Conservation (phyloP, 2,329 filamentous ascomycete genomes). For the Cryphonectria japonica region DNA sequence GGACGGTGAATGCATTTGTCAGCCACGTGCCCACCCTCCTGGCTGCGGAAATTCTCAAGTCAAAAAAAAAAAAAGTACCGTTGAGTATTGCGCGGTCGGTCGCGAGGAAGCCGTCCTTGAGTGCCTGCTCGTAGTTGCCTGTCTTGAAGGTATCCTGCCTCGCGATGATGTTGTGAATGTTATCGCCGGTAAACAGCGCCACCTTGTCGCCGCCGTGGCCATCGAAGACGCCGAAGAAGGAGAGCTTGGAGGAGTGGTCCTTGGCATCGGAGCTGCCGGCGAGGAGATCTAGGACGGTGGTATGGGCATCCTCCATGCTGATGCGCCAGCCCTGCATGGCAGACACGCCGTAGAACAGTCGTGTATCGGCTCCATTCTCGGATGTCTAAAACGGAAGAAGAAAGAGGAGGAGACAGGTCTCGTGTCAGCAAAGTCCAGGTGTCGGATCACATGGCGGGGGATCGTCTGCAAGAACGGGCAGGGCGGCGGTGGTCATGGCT, state of each 20-base stretch:
- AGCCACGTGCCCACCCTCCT: constrained; percentile 20
- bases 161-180: constrained; percentile 91
- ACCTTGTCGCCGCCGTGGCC: constrained; percentile 98
- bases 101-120: constrained; percentile 96
- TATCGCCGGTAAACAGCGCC: constrained; percentile 86
- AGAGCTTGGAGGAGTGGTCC: constrained; percentile 73
- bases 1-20: constrained; percentile 30
- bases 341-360: constrained; percentile 90
- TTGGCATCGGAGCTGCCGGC: constrained; percentile 58
- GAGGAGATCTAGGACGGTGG: constrained; percentile 84
- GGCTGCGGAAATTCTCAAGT: not conserved
- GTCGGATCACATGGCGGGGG: not conserved
- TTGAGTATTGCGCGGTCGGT: constrained; percentile 95
- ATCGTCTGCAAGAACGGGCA: not conserved
- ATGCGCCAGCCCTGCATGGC: constrained; percentile 99
- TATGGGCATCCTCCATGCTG: constrained; percentile 98
- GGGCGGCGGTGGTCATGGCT: too few species aligned
- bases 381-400: constrained; percentile 68
- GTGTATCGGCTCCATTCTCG: constrained; percentile 87
- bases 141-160: constrained; percentile 94
- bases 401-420: constrained; percentile 24
- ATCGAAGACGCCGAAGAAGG: constrained; percentile 98
- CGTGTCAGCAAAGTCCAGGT: constrained; percentile 35
- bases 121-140: constrained; percentile 89
- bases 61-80: constrained; percentile 60